phyloP scores from a whole-genome alignment of 768 basidiomycete genomes.

The Termitomyces sp. region DNA sequence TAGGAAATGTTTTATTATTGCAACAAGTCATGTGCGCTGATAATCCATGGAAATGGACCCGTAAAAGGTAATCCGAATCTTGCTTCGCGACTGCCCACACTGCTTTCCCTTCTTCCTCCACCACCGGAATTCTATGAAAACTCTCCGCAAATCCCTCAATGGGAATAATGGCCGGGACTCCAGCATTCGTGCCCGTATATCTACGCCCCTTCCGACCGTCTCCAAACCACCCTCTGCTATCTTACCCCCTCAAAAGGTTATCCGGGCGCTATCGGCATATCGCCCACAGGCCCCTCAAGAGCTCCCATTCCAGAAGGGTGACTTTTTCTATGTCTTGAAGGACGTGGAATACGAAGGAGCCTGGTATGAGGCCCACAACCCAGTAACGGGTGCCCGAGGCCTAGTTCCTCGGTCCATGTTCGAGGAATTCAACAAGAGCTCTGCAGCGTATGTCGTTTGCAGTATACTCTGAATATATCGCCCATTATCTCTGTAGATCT shows the following conservation, averaged over 20 bases:
- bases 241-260: constrained; percentile 91
- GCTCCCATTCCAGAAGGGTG: constrained; percentile 88
- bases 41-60: constrained; percentile 14
- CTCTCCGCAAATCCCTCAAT: constrained; percentile 78
- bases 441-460: constrained; percentile 48
- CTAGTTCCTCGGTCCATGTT: constrained; percentile 86
- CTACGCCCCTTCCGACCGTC: constrained; percentile 63
- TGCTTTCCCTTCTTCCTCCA: constrained; percentile 11
- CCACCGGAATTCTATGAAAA: constrained; percentile 57
- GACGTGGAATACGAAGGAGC: constrained; percentile 54
- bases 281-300: constrained; percentile 75
- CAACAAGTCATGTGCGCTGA: constrained; percentile 16
- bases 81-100: constrained; percentile 25
- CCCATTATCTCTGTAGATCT: constrained; percentile 22
- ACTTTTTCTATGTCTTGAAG: constrained; percentile 94
- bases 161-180: constrained; percentile 59
- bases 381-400: constrained; percentile 85
- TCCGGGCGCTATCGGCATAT: constrained; percentile 74
- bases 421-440: constrained; percentile 83
- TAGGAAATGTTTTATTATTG: constrained; percentile 9
- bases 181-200: constrained; percentile 55
- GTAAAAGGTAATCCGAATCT: constrained; percentile 13
- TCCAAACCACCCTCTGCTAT: constrained; percentile 70
- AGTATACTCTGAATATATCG: not conserved
- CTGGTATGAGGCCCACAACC: constrained; percentile 97